Conservation (phyloP, 2,329 filamentous ascomycete species). For the Pseudocercospora ulei region DNA sequence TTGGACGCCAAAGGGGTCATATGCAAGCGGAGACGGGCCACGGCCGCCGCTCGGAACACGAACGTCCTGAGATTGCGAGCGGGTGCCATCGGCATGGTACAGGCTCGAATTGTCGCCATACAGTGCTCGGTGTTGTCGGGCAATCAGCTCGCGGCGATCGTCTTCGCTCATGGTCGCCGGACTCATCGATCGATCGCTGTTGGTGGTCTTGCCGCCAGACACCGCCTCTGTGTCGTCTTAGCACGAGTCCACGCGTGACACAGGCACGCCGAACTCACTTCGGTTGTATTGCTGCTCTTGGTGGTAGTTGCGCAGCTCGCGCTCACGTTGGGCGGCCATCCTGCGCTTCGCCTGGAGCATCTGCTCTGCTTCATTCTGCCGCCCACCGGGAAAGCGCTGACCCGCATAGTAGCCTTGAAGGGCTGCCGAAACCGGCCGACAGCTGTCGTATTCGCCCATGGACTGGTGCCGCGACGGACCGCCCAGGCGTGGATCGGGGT, state of each 20-base stretch:
- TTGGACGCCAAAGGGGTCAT: slow-evolving; percentile 58
- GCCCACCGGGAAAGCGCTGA: slow-evolving; percentile 80
- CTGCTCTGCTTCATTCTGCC: slow-evolving; percentile 87
- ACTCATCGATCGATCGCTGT: slow-evolving; percentile 65
- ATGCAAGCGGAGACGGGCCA: slow-evolving; percentile 69
- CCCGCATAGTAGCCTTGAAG: slow-evolving; percentile 89
- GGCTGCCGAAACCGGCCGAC: slow-evolving; percentile 64
- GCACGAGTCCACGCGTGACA: background rate
- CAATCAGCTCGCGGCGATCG: slow-evolving; percentile 88
- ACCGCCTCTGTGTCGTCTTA: slow-evolving; percentile 50
- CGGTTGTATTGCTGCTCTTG: slow-evolving; percentile 99
- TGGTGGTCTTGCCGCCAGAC: slow-evolving; percentile 59
- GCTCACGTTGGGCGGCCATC: slow-evolving; percentile 97
- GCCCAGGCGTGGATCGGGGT: slow-evolving; percentile 56
- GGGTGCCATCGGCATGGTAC: slow-evolving; percentile 62
- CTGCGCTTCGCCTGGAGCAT: slow-evolving; percentile 98
- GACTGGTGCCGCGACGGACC: slow-evolving; percentile 68
- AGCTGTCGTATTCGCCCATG: slow-evolving; percentile 66
- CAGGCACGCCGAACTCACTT: slow-evolving; percentile 52
- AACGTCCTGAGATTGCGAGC: slow-evolving; percentile 57
- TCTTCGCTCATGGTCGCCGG: slow-evolving; percentile 85
- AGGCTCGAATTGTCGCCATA: slow-evolving; percentile 67
- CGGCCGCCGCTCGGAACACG: slow-evolving; percentile 55
- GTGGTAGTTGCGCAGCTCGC: slow-evolving; percentile 98
- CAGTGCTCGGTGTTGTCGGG: slow-evolving; percentile 85